Evolutionary conservation across 257 asterid species (phyloP), one percentile per base, ranked within the genome.

Genomic region (Dorcoceras hygrometricum): DNA sequence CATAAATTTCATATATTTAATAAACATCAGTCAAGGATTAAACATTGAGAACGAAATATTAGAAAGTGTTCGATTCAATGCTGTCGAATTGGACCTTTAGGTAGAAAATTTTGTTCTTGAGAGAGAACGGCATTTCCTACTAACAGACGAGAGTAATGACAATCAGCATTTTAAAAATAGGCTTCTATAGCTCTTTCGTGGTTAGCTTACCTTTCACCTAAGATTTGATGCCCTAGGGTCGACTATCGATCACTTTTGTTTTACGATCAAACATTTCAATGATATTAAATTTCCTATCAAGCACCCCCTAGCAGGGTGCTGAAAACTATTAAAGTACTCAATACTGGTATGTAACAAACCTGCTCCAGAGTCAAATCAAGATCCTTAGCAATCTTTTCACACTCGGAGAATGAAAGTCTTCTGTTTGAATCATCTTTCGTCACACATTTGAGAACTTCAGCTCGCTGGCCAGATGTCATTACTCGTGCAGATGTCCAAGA

Each of bases 361-460:
- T 93, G 97, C 74, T 86, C 97, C 68, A 90, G 63, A 68, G 96
- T 84, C 87, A 93, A 79, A 85, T 85, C 80, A 63, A 93, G 91
- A 76, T 86, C 94, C 73, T 79, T 80, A 29, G 99, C 93, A 79
- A 93, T 90, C 82, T 78, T 74, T 78, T 69, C 81, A 70, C 99
- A 93, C 70, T 86, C 95, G 56, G 54, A 72, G 60, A 76, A 83
- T 63, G 97, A 83, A 67, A 93, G 95, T 77, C 81, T 90, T 75
- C 75, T 83, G 61, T 78, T 77, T 43, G 82, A 76, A 34, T 83
- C 88, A 68, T 83, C 82, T 58, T 75, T 73, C 57, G 76, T 72
- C 63, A 90, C 66, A 51, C 84, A 84, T 76, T 83, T 82, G 60
- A 86, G 82, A 72, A 93, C 91, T 80, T 83, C 83, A 65, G 75